These are phyloP conservation scores for Aspergillus sp. DNA, from an alignment of 2,329 filamentous ascomycete genomes.

Conservation along the genomic window DNA sequence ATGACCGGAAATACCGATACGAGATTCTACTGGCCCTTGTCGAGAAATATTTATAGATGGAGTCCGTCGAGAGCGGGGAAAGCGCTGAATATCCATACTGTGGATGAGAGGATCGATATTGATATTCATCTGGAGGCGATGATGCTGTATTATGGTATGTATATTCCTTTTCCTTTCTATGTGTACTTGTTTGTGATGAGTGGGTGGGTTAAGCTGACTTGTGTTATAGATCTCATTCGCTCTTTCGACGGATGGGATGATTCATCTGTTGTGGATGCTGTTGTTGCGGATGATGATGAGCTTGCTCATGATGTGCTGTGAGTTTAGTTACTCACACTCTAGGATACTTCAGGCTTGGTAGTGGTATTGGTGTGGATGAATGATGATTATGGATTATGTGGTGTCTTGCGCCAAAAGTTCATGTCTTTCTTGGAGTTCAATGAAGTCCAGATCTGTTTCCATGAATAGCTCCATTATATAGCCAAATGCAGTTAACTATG, in stretches of 20 bases:
- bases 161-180: neutral
- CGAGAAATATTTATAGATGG: constrained; percentile 57
- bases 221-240: constrained; percentile 32
- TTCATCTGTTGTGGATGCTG: neutral
- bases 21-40: constrained; percentile 54
- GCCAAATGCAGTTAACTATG: too few relatives aligned
- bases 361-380: neutral
- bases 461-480: too few relatives aligned
- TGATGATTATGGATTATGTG: neutral
- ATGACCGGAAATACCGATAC: constrained; percentile 60
- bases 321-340: neutral
- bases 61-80: constrained; percentile 50
- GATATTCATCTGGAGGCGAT: constrained; percentile 47
- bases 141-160: constrained; percentile 46
- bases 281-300: neutral
- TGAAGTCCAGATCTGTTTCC: neutral
- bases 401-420: neutral
- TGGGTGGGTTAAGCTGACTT: neutral
- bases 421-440: neutral
- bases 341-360: too few relatives aligned
- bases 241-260: constrained; percentile 33
- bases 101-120: constrained; percentile 52
- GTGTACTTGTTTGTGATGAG: neutral
- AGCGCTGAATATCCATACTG: constrained; percentile 52
- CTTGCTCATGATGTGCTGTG: neutral